Evolutionary conservation across 345 rosid genomes (phyloP), one percentile per base, ranked within the genome.

Genomic region (Bruguiera sexangula): DNA sequence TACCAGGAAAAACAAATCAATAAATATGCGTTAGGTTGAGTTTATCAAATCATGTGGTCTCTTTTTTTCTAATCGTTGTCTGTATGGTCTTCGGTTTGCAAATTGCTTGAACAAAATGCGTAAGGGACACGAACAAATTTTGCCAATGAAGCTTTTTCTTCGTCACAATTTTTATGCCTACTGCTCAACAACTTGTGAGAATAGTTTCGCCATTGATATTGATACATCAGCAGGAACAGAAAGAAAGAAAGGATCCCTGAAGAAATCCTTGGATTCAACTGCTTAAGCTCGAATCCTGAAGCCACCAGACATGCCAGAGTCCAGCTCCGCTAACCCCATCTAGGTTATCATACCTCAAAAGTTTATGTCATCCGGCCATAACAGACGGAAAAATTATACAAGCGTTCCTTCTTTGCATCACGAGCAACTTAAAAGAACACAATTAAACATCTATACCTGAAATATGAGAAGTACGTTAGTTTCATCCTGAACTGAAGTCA

Each of bases 401-500:
- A 22, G 54, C 31, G n/a, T 30, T 10, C 36, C 67, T 16, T 61
- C 37, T 53, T 53, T 20, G 67, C 27, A 62, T 36, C 9, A 62
- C 10, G 36, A 50, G 21, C 24, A 60, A 50, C 1, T 29, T 3
- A 46, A 26, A 16, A 62, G 51, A 48, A 60, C 11, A 20, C 6
- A 29, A 29, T 20, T 27, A n/a, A 6, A 51, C 37, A 30, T 57
- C 21, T 39, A 16, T 55, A 39, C 60, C 51, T 52, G 68, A 70
- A 20, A 62, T 52, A 20, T 18, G 64, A n/a, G 24, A 46, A 55
- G 43, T 11, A 27, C 24, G 18, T 39, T 13, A 31, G 65, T 46
- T 32, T 56, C 24, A 15, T 39, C 37, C 65, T 37, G 21, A 8
- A 13, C 27, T 63, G 20, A 69, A 22, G 69, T 74, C 78, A 75